Evolutionary conservation across 176 grass and related monocot genomes (phyloP).

Genomic region (Carex cristatella): DNA sequence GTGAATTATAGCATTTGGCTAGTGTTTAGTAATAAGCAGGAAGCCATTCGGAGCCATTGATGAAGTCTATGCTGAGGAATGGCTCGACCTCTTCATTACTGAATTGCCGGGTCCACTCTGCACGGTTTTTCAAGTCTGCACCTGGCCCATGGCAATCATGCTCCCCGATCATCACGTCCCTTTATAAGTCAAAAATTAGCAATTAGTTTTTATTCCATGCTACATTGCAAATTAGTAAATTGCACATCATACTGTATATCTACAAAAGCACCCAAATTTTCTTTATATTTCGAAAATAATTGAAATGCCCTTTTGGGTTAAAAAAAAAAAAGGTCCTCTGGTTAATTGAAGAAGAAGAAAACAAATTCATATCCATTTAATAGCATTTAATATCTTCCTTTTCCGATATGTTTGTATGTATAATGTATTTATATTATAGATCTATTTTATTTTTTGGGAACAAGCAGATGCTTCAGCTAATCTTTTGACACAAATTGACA

Average conservation of each 20-base stretch:
- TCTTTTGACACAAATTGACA: background rate
- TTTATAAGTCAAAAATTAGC: constrained; percentile 19
- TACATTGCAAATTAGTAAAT: background rate
- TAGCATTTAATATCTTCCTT: background rate
- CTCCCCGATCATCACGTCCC: constrained; percentile 50
- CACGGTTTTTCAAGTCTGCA: constrained; percentile 24
- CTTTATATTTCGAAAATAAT: background rate
- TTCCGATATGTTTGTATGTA: background rate
- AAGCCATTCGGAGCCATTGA: constrained; percentile 80
- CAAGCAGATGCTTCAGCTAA: background rate
- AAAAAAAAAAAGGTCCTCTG: background rate
- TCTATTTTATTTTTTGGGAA: background rate
- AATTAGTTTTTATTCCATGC: background rate
- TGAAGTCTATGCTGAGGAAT: constrained; percentile 73
- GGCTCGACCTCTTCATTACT: constrained; percentile 34
- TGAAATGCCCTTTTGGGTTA: background rate
- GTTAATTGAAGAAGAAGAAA: background rate
- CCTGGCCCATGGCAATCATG: constrained; percentile 64
- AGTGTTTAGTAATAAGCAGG: constrained; percentile 49
- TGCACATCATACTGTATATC: background rate
- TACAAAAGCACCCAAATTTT: background rate
- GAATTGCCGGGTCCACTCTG: constrained; percentile 37
- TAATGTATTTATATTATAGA: background rate
- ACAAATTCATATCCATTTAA: background rate
- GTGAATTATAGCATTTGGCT: background rate